Evolutionary conservation across 73 alveolate species (phyloP).

Genomic region (Halteria grandinella): DNA sequence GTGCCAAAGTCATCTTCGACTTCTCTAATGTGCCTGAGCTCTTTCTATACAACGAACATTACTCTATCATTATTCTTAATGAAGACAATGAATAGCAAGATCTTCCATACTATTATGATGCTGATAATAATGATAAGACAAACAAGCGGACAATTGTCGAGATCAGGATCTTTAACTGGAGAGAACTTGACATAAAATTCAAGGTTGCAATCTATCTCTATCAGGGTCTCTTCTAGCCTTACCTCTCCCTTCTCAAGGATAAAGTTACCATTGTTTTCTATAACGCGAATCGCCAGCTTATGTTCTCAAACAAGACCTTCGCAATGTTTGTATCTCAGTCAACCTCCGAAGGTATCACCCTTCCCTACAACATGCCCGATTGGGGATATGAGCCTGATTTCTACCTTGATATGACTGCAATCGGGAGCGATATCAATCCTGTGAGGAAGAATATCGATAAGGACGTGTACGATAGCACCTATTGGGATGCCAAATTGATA

Average conservation of each 20-base stretch:
- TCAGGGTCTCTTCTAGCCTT: constrained; percentile 68
- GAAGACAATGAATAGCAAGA: constrained; percentile 6
- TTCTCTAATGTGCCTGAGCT: constrained; percentile 49
- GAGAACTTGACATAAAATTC: constrained; percentile 17
- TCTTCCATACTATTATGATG: constrained; percentile 52
- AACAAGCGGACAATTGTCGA: constrained; percentile 24
- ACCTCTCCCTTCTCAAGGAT: constrained; percentile 17
- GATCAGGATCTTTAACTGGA: constrained; percentile 50
- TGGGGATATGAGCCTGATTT: constrained; percentile 52
- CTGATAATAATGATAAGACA: constrained; percentile 14
- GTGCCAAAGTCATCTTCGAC: constrained; percentile 55
- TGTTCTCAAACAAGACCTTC: constrained; percentile 29
- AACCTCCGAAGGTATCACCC: constrained; percentile 32
- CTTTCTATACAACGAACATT: constrained; percentile 59
- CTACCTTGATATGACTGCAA: constrained; percentile 57
- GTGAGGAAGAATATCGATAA: constrained; percentile 45
- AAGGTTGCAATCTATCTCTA: constrained; percentile 50
- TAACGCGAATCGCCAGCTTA: constrained; percentile 25
- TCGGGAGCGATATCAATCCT: constrained; percentile 13
- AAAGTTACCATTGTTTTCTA: constrained; percentile 47
- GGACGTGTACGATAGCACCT: constrained; percentile 71
- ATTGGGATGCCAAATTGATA: constrained; percentile 61
- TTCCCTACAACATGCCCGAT: constrained; percentile 72
- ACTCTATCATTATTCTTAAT: constrained; percentile 10
- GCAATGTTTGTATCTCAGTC: constrained; percentile 17